Conservation (phyloP, 176 grass and related monocot species). For the Cymbopogon citratus region DNA sequence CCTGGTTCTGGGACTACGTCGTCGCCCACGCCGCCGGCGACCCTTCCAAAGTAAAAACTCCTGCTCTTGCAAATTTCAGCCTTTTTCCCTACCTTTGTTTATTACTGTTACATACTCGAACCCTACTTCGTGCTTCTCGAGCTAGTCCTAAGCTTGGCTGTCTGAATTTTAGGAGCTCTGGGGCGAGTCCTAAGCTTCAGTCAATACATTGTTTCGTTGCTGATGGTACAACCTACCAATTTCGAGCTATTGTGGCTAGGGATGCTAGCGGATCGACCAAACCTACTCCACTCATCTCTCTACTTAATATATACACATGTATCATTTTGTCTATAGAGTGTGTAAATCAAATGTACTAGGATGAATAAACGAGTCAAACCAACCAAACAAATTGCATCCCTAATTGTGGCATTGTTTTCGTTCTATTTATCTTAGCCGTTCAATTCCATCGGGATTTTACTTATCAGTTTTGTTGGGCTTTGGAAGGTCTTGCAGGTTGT, state of each 20-base stretch:
- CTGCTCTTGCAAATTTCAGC: neutral
- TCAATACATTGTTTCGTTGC: neutral
- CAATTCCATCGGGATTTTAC: neutral
- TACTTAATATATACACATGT: neutral
- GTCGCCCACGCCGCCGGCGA: conserved; percentile 56
- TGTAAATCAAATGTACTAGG: neutral
- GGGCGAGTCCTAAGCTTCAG: neutral
- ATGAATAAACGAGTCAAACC: neutral
- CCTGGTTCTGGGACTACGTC: conserved; percentile 86
- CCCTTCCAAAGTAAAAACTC: conserved; percentile 52
- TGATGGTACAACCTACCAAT: neutral
- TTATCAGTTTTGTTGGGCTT: neutral
- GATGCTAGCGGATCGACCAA: neutral
- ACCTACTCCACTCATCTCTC: neutral
- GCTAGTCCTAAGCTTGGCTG: neutral
- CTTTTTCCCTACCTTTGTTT: neutral
- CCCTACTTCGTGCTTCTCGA: neutral
- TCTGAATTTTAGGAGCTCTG: neutral
- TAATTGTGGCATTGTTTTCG: neutral
- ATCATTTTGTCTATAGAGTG: neutral
- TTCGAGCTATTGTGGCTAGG: neutral
- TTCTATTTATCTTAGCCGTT: neutral
- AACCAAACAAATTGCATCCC: neutral
- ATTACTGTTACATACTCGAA: neutral
- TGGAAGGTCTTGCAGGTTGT: conserved; percentile 66